These are phyloP conservation scores for Suillus subaureus DNA, from an alignment of 768 basidiomycete species.

Conservation along the genomic window DNA sequence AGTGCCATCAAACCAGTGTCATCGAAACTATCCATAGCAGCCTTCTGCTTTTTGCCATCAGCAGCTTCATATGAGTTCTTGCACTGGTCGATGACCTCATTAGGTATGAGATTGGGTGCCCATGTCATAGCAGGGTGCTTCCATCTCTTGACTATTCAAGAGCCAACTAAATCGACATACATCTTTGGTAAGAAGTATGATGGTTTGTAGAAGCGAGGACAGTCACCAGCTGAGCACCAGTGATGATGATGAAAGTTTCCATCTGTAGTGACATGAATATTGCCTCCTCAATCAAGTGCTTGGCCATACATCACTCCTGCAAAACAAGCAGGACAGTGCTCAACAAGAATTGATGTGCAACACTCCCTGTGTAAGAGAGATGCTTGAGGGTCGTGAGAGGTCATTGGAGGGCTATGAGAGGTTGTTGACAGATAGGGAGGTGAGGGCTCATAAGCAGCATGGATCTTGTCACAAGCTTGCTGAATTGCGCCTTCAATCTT, in stretches of 20 bases:
- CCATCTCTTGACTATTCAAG: not conserved
- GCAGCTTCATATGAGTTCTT: slow-evolving; percentile 15
- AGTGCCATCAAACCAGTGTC: slow-evolving; percentile 41
- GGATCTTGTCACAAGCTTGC: no score
- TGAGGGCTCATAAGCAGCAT: no score
- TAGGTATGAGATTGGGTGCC: not conserved
- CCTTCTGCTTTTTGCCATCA: slow-evolving; percentile 32
- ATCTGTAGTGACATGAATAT: not conserved
- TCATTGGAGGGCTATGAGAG: no score
- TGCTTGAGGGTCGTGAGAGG: no score
- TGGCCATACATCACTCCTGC: not conserved
- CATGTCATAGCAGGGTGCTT: not conserved
- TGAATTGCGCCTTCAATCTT: no score
- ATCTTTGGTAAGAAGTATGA: not conserved
- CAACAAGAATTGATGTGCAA: not conserved
- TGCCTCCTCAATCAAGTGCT: not conserved
- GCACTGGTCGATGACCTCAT: not conserved
- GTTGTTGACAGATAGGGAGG: no score
- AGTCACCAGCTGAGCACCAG: not conserved
- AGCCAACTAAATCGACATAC: not conserved
- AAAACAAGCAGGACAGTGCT: not conserved
- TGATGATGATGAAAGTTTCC: not conserved
- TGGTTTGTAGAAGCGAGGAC: not conserved
- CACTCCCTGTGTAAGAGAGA: no score
- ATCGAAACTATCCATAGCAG: slow-evolving; percentile 29